Evolutionary conservation across 169 alveolate genomes (phyloP), one percentile per base, ranked within the genome.

Genomic region (Eimeria sp.): DNA sequence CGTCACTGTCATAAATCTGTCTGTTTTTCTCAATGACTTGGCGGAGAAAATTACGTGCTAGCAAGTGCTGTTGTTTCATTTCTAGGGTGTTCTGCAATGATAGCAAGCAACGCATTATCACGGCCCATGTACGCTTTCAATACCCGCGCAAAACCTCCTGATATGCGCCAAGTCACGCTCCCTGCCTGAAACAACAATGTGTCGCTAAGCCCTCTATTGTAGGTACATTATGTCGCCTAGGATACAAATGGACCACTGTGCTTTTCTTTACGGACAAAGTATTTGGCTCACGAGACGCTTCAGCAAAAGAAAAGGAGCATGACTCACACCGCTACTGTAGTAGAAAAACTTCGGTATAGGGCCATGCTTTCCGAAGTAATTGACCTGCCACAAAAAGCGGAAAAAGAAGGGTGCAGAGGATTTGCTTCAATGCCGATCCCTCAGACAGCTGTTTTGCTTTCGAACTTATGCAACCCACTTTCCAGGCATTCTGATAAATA

Each of bases 401-500:
- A 27, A 34, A 13, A n/a, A 47, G 14, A 34, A 70, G 76, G 45
- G 14, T 67, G 40, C 7, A 67, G 45, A 67, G 11, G 30, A 70
- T 70, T 70, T n/a, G 40, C 51, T 4, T 34, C 4, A 0, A 70
- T 34, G 51, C 22, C 22, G n/a, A 11, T 13, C 25, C 4, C 51
- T 49, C 7, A 65, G 40, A 65, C 51, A 70, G 51, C n/a, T 70
- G 90, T 61, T 30, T 72, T 13, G 40, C 30, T 49, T 6, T n/a
- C 54, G 45, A 54, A 4, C 61, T 2, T 10, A 34, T 10, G 34
- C 65, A 40, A 40, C 91, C 54, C 78, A 89, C 97, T 84, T 95
- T 95, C 97, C 97, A 95, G 4, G 92, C 93, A n/a, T 95, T 95
- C 89, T 95, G 97, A 43, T 95, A 95, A 57, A 89, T 88, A 89